Base-by-base conservation (phyloP, 495 filamentous ascomycete genomes). In the Aspergillus diversus region DNA sequence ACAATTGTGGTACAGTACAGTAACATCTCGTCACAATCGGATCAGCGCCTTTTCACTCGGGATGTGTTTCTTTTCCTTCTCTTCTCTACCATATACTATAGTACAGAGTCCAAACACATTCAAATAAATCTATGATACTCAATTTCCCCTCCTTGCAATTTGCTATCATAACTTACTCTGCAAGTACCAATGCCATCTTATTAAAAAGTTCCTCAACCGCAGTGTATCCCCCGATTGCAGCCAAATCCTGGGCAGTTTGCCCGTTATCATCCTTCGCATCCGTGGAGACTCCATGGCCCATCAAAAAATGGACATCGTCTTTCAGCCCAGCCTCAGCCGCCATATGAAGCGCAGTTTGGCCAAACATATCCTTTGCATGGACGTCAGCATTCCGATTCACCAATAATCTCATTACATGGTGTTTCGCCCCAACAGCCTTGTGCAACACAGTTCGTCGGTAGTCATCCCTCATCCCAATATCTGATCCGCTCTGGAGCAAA, bases 401-500 rank as follows among this genome's bases (percentile, higher is more conserved):
- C n/a, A 74, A 47, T 46, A 69, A 33, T 17, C 67, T 49, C 68
- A 72, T 51, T 7, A 67, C 70, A 55, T 74, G 65, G 58, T 77
- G 63, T 73, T 74, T 62, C 5, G 61, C 50, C 1, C 58, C 60
- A 47, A 71, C 66, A 21, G 75, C 74, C 21, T 67, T 63, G 61
- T 76, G 74, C 37, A 66, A 33, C 7, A 55, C 54, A 5, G 64
- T 62, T 7, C 53, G 64, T 59, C 57, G 55, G 33, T 68, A 69
- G 35, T 66, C 67, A 33, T 69, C 64, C 9, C 46, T 55, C n/a
- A 65, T 63, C 15, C 77, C 66, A 17, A 81, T 68, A 42, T 72
- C 59, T 2, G 78, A 76, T 13, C 72, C 74, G 9, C 63, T 65
- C 33, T 71, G 63, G 13, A 82, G 63, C n/a, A 83, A 61, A 15